These are phyloP conservation scores for Cichorium intybus DNA, from an alignment of 140 eudicot genomes.

Conservation along the genomic window DNA sequence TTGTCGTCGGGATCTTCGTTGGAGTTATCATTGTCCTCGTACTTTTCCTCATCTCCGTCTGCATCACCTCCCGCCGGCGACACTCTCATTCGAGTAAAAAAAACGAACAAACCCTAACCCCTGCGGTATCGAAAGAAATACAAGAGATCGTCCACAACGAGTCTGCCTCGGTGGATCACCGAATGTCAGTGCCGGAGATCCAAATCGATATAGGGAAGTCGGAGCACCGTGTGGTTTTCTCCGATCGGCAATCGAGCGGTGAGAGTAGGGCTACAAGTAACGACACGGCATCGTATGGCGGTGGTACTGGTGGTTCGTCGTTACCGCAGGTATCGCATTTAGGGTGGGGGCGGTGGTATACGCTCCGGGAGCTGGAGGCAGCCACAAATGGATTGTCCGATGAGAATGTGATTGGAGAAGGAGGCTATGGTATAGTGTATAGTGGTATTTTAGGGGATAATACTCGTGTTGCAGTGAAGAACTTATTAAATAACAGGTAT, in stretches of 20 bases:
- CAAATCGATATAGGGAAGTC: conserved; percentile 86
- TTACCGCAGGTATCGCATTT: conserved; percentile 91
- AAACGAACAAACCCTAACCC: conserved; percentile 34
- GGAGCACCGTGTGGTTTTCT: conserved; percentile 78
- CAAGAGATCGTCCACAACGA: conserved; percentile 59
- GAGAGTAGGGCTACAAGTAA: conserved; percentile 75
- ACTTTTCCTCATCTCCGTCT: conserved; percentile 66
- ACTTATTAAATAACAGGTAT: conserved; percentile 81
- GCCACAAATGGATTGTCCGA: conserved; percentile 77
- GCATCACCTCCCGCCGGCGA: conserved; percentile 76
- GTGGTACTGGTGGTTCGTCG: conserved; percentile 54
- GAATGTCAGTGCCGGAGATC: conserved; percentile 60
- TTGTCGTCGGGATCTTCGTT: conserved; percentile 80
- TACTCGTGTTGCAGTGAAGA: conserved; percentile 86
- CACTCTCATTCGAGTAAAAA: conserved; percentile 15
- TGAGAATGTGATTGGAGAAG: conserved; percentile 98
- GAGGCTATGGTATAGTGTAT: conserved; percentile 92
- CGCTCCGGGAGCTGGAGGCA: conserved; percentile 79
- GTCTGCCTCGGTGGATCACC: conserved; percentile 42
- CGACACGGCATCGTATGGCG: conserved; percentile 60
- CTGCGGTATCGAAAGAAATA: conserved; percentile 69
- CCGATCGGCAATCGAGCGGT: conserved; percentile 83
- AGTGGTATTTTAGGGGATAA: conserved; percentile 78
- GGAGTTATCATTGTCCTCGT: conserved; percentile 74
- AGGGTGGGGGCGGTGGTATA: conserved; percentile 98